Evolutionary conservation across 768 basidiomycete species (phyloP), one percentile per base, ranked within the genome.

Genomic region (Gloeophyllum trabeum): DNA sequence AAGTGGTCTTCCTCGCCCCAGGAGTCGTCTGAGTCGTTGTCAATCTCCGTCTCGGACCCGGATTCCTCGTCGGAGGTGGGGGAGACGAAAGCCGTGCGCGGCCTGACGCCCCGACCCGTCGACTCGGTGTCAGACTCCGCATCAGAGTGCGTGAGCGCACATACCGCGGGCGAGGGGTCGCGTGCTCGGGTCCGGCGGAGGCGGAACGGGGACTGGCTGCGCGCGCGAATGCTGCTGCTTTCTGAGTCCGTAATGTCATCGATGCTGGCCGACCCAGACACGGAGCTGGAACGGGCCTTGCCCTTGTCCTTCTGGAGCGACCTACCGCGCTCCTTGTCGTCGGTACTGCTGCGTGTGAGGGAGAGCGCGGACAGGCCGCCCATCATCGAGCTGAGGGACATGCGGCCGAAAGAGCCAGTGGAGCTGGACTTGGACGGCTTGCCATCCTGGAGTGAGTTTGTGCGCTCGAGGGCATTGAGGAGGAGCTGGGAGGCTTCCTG

Each of bases 151-250:
- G 63, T 63, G 43, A 87, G 70, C 0, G 72, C 67, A 28, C 64
- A 61, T 28, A 73, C 69, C 49, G 56, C 40, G 44, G 60, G 71
- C 64, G 54, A 80, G 59, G 28, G 69, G 72, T 70, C 69, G 40
- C 73, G 65, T 6, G 71, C 63, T 46, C 83, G 73, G 43, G 77
- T 72, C 24, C 84, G 70, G 34, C 86, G 70, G 43, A 88, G 73
- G 34, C 66, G 66, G 57, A 96, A 94, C 32, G 92, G 86, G 2
- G 89, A 88, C 51, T 79, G 69, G 36, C 85, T 82, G 28, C 88
- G 78, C 12, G 82, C 71, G 44, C 83, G 81, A 7, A 69, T 66
- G 3, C 60, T 59, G 38, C 60, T 7, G 20, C 20, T 19, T 49
- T 23, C 55, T 42, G n/a, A n/a, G n/a, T n/a, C n/a, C n/a, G 10